Evolutionary conservation across 2,329 filamentous ascomycete genomes (phyloP), one percentile per base, ranked within the genome.

Genomic region (Pseudogymnoascus sp.): DNA sequence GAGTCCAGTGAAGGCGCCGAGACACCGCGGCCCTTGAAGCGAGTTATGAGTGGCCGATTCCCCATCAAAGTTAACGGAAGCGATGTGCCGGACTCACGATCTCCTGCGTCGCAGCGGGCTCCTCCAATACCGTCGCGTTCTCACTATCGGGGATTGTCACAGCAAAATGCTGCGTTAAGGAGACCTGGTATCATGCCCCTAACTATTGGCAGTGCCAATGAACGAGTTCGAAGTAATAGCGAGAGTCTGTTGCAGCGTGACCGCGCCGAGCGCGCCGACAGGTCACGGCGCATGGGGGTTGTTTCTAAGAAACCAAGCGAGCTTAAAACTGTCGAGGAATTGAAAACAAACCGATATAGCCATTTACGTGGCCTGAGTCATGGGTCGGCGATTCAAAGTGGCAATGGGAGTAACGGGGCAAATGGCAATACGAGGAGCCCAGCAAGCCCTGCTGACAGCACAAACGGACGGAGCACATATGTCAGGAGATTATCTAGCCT

Each of bases 81-180:
- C 57, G 90, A 94, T 61, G 76, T 87, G 3, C 76, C 82, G 35
- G 85, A 87, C 66, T 76, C 84, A 43, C 84, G 85, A 65, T 93
- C 89, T 3, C 89, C 89, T 12, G 85, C 80, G 37, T 74, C 83
- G 9, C 77, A 79, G 18, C 83, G 87, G 34, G 81, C 88, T 28
- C 90, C 92, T 2, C 89, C 89, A 0, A 89, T 96, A 63, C 91
- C 91, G 0, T 83, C 83, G 4, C 83, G 88, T 63, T 94, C 91
- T 2, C 91, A 96, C 71, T 90, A 90, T 66, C 85, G 92, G 30
- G 86, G 86, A 1, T 76, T 87, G 3, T 90, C 87, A 2, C 85
- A 88, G 66, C 85, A 89, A 64, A 88, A 81, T 62, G 70, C 74
- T 6, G 76, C 82, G 5, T 77, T 85, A 50, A 84, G 89, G 61